phyloP scores from a whole-genome alignment of 1,284 basidiomycete genomes.

The Rhodofomes roseus region DNA sequence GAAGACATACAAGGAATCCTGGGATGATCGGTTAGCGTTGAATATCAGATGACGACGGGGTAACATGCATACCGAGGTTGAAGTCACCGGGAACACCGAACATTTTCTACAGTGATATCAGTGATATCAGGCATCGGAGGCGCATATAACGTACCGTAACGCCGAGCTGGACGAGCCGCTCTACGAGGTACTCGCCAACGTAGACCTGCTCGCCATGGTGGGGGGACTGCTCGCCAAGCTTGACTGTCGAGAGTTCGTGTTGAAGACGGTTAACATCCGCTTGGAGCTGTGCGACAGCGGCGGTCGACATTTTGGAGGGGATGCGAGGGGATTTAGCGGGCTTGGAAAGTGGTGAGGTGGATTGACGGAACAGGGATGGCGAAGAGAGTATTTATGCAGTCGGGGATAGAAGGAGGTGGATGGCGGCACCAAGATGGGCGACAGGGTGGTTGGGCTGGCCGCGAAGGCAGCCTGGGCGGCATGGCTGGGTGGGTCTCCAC shows the following conservation, averaged over 20 bases:
- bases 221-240: conserved; percentile 22
- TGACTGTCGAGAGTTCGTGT: conserved; percentile 45
- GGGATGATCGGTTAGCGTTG: neutral
- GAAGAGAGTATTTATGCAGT: neutral
- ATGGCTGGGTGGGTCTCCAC: neutral
- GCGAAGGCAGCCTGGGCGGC: neutral
- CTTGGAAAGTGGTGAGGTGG: neutral
- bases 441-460: neutral
- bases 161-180: conserved; percentile 64
- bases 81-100: conserved; percentile 94
- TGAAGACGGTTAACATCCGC: conserved; percentile 52
- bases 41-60: neutral
- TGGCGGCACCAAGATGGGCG: neutral
- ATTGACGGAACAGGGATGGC: neutral
- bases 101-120: conserved; percentile 46
- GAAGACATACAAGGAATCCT: conserved; percentile 51
- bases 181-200: conserved; percentile 69
- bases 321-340: neutral
- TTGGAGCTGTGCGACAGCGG: conserved; percentile 36
- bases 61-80: conserved; percentile 60
- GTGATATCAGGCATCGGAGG: neutral
- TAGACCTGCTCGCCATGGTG: conserved; percentile 45
- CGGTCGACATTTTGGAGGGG: conserved; percentile 14
- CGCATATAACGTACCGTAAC: conserved; percentile 47
- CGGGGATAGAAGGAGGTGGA: neutral